Conservation (phyloP, 2,329 filamentous ascomycete genomes). For the Pseudogymnoascus sp. region DNA sequence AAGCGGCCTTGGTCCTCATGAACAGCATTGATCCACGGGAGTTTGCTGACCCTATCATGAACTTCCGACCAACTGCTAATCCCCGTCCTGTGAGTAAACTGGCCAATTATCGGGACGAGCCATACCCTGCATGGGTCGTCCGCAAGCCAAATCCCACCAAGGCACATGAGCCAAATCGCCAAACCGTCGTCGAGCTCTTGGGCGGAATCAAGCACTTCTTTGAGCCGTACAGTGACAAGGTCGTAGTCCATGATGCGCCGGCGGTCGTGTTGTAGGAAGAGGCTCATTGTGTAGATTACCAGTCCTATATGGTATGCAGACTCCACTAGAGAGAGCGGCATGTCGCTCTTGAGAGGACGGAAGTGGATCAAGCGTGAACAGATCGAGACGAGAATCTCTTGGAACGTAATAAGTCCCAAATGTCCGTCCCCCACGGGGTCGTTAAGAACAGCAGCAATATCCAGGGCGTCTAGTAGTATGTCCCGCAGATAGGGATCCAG, state of each 20-base stretch:
- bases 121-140: not conserved
- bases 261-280: not conserved
- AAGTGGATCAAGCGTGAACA: not conserved
- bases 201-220: not conserved
- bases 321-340: not conserved
- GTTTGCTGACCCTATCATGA: not conserved
- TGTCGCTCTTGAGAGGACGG: not conserved
- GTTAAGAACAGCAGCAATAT: not conserved
- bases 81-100: not conserved
- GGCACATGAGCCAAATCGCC: not conserved
- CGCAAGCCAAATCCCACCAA: not conserved
- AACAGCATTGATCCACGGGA: not conserved
- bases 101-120: not conserved
- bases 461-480: not conserved
- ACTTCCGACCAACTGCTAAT: not conserved
- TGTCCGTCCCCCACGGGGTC: not conserved
- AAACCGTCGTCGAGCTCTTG: not conserved
- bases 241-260: not conserved
- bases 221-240: not conserved
- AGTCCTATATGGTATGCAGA: not conserved
- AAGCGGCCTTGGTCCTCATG: not conserved
- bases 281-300: not conserved
- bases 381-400: not conserved
- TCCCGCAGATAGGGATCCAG: not conserved
- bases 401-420: not conserved